phyloP scores from a whole-genome alignment of 805 yeast species.

The Clavispora vitiphila region DNA sequence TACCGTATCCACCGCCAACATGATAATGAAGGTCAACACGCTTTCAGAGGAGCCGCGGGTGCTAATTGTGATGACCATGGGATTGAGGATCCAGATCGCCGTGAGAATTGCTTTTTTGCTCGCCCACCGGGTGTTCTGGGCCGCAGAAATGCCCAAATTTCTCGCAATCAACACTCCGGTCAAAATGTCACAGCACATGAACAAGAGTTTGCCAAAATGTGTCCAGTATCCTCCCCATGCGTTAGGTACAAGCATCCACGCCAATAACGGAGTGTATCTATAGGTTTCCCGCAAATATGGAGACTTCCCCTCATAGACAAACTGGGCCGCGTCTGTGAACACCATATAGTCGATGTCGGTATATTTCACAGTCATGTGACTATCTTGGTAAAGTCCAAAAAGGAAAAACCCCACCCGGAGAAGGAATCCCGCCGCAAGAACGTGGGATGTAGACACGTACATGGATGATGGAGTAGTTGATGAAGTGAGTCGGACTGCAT shows the following conservation, averaged over 20 bases:
- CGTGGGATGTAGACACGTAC: neutral
- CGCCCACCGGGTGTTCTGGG: slow-evolving; percentile 7
- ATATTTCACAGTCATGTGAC: slow-evolving; percentile 69
- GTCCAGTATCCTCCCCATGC: slow-evolving; percentile 36
- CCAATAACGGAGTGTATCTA: slow-evolving; percentile 84
- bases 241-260: slow-evolving; percentile 80
- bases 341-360: slow-evolving; percentile 95
- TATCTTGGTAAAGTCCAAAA: slow-evolving; percentile 87
- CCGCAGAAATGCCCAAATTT: slow-evolving; percentile 1
- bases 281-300: slow-evolving; percentile 88
- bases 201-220: slow-evolving; percentile 74
- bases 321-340: slow-evolving; percentile 85
- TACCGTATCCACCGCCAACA: slow-evolving; percentile 37
- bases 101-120: slow-evolving; percentile 39
- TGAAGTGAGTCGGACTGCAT: neutral
- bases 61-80: slow-evolving; percentile 90
- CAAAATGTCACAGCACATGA: slow-evolving; percentile 70
- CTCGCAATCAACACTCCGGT: slow-evolving; percentile 58
- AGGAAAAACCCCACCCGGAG: slow-evolving; percentile 60
- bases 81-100: slow-evolving; percentile 83
- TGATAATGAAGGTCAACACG: slow-evolving; percentile 70
- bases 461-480: neutral
- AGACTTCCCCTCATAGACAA: slow-evolving; percentile 52
- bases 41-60: slow-evolving; percentile 95
- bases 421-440: slow-evolving; percentile 3